Base-by-base conservation (phyloP, 805 yeast genomes). In the Saccharomyces mikatae region DNA sequence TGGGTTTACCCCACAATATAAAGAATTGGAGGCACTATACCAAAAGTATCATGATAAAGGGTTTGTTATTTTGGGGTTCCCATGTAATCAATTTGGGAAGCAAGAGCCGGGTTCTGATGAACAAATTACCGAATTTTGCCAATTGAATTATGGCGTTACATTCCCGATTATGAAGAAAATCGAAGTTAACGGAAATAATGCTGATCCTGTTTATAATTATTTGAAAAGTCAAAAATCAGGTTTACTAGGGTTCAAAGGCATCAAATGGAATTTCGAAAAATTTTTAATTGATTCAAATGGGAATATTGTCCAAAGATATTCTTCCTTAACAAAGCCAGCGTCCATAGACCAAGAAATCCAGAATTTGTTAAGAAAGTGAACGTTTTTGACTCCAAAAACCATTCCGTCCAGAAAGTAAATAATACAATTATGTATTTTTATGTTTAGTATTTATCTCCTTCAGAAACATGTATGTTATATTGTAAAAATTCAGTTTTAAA, bases 91-190 rank as follows among this genome's bases (percentile, higher is more conserved):
- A 69, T 90, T 90, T 68, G 91, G 86, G 26, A 74, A 80, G 62
- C 86, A 94, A 75, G 88, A 91, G 71, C 85, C 94, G 61, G 84
- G 83, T 3, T 65, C 80, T 2, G 82, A 80, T 51, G 79, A 82
- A 54, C 90, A 87, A 64, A 88, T 89, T 59, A 83, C 81, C 22
- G 70, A 77, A 48, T 87, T 86, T 74, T 90, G 97, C 71, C 72
- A 80, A 47, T 47, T 83, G 64, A 90, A 89, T 76, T 94, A 84
- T 69, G 97, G 97, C 53, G 97, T 92, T 46, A 76, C 86, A 17
- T 92, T 94, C 84, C 97, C 97, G 30, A 79, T 92, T 31, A 74
- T 92, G 80, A 78, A 80, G 69, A 92, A 91, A 77, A 71, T 90
- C 56, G 90, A 91, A 46, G 98, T 94, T 62, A 94, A 92, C 70